Evolutionary conservation across 345 rosid genomes (phyloP), one percentile per base, ranked within the genome.

Genomic region (Ceriops tagal): DNA sequence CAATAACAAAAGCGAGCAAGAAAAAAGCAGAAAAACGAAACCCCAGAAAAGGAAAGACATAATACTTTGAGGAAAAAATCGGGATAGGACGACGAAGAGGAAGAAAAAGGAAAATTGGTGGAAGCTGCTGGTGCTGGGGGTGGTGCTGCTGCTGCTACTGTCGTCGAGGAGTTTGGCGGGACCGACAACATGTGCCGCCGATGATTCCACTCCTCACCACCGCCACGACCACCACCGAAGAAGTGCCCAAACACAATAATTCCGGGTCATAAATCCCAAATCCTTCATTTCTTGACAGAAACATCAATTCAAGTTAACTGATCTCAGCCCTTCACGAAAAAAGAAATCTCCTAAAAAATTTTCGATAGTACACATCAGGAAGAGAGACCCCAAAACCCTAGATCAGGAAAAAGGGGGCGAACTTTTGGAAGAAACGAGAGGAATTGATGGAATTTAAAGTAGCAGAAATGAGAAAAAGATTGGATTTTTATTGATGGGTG

Each of bases 151-250:
- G 22, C 58, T 20, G 58, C 59, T 56, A 56, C 30, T 8, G 59
- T 24, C 59, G 59, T 56, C 30, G 59, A 56, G 19, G 59, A 56
- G 59, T 56, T 27, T 21, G 16, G 28, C 13, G 49, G 49, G 49
- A 56, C 31, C 59, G 59, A 27, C 59, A 56, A 56, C 59, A 56
- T 56, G 59, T 56, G 59, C 59, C 59, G 59, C 59, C 16, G 28
- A 10, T 15, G 16, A 56, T 56, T 56, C 28, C 59, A 15, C 26
- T 56, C 21, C 59, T 56, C 30, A 56, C 59, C 59, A 10, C 59
- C 31, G 59, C 59, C 7, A 5, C 59, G 59, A 27, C 59, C 28
- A 24, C 30, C 59, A 56, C 59, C 59, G 11, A 24, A 24, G 28
- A 24, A 4, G 28, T 13, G 59, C 30, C 26, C 59, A 56, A 43